Base-by-base conservation (phyloP, 116 monocot genomes). In the Zostera marina region DNA sequence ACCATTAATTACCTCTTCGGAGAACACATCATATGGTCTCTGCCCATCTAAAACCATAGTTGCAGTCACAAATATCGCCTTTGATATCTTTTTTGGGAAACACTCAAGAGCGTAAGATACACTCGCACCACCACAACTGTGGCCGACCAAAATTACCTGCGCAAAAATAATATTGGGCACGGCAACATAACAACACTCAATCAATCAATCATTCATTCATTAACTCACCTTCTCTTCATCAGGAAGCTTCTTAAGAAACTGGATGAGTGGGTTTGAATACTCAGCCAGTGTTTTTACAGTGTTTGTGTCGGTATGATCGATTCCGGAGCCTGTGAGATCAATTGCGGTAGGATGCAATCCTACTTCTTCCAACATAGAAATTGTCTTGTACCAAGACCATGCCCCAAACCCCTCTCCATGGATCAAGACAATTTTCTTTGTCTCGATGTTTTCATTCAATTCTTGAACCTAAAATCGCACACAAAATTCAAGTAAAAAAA, bases 391-490 rank as follows among this genome's bases (percentile, higher is more conserved):
- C 93, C 93, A 93, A 72, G 88, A 93, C 93, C 93, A 93, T 48
- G 93, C 93, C 52, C 93, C 93, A 72, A 93, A 87, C 42, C 93
- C 93, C 72, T 93, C 93, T 53, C 93, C 93, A 62, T 93, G 93
- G 25, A 93, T 72, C n/a, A 93, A 77, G 47, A 93, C 66, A 20
- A 93, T 56, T 68, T 81, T 87, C 66, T 79, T 87, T 32, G 76
- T 84, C 59, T 93, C 84, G 19, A 87, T 60, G 44, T 81, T 81
- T 52, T 84, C 87, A 10, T 76, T 63, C 60, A 77, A 39, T 32
- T 87, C 58, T 7, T 67, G 53, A 13, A 32, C 73, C 91, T 92
- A 77, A 58, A 58, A 72, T 23, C 21, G 53, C 24, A 49, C 8
- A 49, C 2, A 56, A 32, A 56, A 15, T 26, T 38, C 6, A 13